Evolutionary conservation across 2,329 filamentous ascomycete genomes (phyloP), one percentile per base, ranked within the genome.

Genomic region (Anthostomella pinea): DNA sequence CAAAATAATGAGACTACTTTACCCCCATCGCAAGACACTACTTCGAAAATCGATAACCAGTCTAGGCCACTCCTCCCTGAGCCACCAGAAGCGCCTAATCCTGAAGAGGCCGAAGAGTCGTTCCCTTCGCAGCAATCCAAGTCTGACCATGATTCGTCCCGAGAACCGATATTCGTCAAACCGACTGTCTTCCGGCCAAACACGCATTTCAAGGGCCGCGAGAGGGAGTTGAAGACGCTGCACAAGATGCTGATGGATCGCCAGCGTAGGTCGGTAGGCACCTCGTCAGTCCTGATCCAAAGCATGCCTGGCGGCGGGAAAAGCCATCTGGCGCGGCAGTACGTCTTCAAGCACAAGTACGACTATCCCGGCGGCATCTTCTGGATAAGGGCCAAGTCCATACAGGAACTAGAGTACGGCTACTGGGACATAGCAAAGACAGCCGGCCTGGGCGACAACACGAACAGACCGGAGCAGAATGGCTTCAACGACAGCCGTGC

Each of bases 301-400:
- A 78, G 77, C 22, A 73, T 80, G 24, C 77, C 81, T 2, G 83
- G 83, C 2, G 76, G 76, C 10, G 83, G 83, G 3, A 87, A 87
- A 59, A 81, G 79, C 1, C 81, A 85, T 50, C 63, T 86, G 10
- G 81, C 81, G 18, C 70, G 82, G 3, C 70, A 86, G 57, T 86
- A 85, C 53, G 73, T 83, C 19, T 83, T 79, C 49, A 58, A 66
- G 4, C 73, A 84, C 49, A 73, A 68, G 22, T 60, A 69, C 4
- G 65, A 75, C 41, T 86, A 81, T 48, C 72, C 75, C 0, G 81
- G 80, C 2, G 83, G 83, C 2, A 69, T 85, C 27, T 87, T 83
- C 56, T 87, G 83, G 83, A 70, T 85, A 11, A 72, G 79, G 31
- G 77, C 79, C 7, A 81, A 79, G 46, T 77, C 75, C 1, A 55